These are phyloP conservation scores for Candida silvicultrix DNA, from an alignment of 805 yeast species.

Conservation along the genomic window DNA sequence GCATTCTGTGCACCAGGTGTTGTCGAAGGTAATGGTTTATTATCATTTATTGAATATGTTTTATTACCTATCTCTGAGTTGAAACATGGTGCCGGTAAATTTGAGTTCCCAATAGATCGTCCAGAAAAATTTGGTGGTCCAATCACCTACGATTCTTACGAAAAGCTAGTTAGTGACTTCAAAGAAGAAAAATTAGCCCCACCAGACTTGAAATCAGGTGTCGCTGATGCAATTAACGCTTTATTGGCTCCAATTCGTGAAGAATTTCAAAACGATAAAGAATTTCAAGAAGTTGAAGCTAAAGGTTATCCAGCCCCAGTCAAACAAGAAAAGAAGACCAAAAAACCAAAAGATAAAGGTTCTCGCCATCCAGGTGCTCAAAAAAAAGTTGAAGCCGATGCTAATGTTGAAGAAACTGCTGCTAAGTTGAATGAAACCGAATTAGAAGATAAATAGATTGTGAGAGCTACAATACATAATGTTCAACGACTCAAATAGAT, in stretches of 20 bases:
- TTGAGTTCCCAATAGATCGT: conserved; percentile 72
- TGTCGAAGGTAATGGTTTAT: conserved; percentile 83
- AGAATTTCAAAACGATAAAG: conserved; percentile 53
- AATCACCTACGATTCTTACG: conserved; percentile 62
- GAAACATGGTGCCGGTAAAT: conserved; percentile 49
- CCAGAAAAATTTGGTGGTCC: conserved; percentile 98
- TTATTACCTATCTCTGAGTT: conserved; percentile 81
- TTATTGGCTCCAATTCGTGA: conserved; percentile 81
- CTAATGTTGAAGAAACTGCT: conserved; percentile 26
- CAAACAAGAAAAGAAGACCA: conserved; percentile 53
- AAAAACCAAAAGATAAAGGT: conserved; percentile 82
- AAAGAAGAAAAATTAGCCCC: conserved; percentile 76
- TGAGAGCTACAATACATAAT: neutral
- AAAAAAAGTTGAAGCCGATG: conserved; percentile 21
- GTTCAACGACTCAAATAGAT: no score
- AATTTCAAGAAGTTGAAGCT: conserved; percentile 66
- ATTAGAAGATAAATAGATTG: conserved; percentile 24
- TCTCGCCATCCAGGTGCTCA: conserved; percentile 75
- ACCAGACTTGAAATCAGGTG: conserved; percentile 90
- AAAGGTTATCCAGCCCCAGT: conserved; percentile 82
- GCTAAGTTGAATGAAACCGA: conserved; percentile 34
- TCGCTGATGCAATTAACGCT: conserved; percentile 74
- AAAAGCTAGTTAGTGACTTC: conserved; percentile 65
- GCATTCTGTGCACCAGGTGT: conserved; percentile 97
- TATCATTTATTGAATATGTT: conserved; percentile 81